Base-by-base conservation (phyloP, 1,284 basidiomycete genomes). In the Pisolithus thermaeus region DNA sequence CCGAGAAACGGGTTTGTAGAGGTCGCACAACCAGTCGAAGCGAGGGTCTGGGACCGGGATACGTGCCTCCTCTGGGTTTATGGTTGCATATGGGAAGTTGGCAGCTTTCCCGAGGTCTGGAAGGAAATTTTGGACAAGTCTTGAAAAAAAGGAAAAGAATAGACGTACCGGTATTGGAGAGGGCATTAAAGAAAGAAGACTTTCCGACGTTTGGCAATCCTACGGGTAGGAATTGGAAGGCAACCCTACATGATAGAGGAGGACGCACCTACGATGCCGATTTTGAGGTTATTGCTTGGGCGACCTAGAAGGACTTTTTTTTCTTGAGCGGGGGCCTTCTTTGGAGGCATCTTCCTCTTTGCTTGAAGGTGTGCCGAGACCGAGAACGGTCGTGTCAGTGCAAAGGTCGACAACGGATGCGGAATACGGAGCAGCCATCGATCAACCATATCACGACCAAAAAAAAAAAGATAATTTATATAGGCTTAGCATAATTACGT, bases 21-120 rank as follows among this genome's bases (percentile, higher is more conserved):
- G 68, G 23, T 91, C 82, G 66, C 81, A 89, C 30, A 99, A 84
- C 95, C 95, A 99, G 55, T 93, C 87, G 64, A 99, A 98, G 51
- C 97, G 89, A 22, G 80, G 68, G 67, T 99, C 97, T 8, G 97
- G 97, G n/a, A 99, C 94, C 37, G 93, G 91, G 55, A 99, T 93
- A 63, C 96, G 92, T 38, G 97, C 93, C 76, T 90, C 87, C 74
- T 84, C 92, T 62, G 78, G 92, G 73, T 92, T 88, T 69, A 97
- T 97, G 49, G 95, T 97, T 12, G 94, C 94, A 65, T 98, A 99
- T 18, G 97, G 97, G 70, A 97, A 99, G 79, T 99, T 99, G 71
- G 94, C 94, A 43, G 92, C 87, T 71, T 97, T 96, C 60, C 92
- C 96, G n/a, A 98, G 81, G 72, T 97, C 90, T 93, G 41, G 52